These are phyloP conservation scores for Xylariaceae sp. DNA, from an alignment of 2,329 filamentous ascomycete species.

Conservation along the genomic window DNA sequence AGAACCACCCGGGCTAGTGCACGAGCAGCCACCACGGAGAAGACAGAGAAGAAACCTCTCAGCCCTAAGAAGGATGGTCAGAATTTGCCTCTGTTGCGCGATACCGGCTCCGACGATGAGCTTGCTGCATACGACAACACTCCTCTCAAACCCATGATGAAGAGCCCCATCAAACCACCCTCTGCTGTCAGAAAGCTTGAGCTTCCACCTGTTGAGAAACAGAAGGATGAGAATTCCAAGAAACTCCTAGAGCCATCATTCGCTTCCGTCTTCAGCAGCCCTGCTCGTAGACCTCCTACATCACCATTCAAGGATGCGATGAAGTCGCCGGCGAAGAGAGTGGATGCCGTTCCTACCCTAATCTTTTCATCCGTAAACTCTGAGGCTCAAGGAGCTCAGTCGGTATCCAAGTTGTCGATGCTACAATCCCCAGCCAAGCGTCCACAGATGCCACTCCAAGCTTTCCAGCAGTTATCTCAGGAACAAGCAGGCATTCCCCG, in stretches of 20 bases:
- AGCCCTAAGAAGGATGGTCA: slow-evolving; percentile 72
- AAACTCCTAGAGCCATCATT: slow-evolving; percentile 46
- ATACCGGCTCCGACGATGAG: slow-evolving; percentile 64
- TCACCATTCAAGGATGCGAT: slow-evolving; percentile 63
- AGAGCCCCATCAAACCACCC: slow-evolving; percentile 61
- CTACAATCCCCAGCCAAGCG: slow-evolving; percentile 62
- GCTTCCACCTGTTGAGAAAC: slow-evolving; percentile 35
- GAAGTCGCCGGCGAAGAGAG: slow-evolving; percentile 62
- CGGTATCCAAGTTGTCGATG: slow-evolving; percentile 55
- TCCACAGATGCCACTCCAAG: slow-evolving; percentile 38
- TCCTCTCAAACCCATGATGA: slow-evolving; percentile 59
- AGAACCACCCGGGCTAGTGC: slow-evolving; percentile 47
- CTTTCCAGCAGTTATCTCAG: slow-evolving; percentile 33
- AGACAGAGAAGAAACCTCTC: slow-evolving; percentile 57
- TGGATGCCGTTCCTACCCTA: slow-evolving; percentile 51
- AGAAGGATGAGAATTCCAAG: slow-evolving; percentile 38
- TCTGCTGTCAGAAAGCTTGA: slow-evolving; percentile 47
- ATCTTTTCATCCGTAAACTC: slow-evolving; percentile 38
- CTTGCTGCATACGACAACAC: slow-evolving; percentile 59
- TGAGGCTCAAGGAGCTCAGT: slow-evolving; percentile 45
- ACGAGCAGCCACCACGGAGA: slow-evolving; percentile 43
- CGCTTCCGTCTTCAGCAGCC: slow-evolving; percentile 55
- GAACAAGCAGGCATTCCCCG: slow-evolving; percentile 42
- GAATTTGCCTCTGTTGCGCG: slow-evolving; percentile 53
- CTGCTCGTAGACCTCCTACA: slow-evolving; percentile 60